Evolutionary conservation across 345 rosid genomes (phyloP), one percentile per base, ranked within the genome.

Genomic region (Schrenkiella parvula): DNA sequence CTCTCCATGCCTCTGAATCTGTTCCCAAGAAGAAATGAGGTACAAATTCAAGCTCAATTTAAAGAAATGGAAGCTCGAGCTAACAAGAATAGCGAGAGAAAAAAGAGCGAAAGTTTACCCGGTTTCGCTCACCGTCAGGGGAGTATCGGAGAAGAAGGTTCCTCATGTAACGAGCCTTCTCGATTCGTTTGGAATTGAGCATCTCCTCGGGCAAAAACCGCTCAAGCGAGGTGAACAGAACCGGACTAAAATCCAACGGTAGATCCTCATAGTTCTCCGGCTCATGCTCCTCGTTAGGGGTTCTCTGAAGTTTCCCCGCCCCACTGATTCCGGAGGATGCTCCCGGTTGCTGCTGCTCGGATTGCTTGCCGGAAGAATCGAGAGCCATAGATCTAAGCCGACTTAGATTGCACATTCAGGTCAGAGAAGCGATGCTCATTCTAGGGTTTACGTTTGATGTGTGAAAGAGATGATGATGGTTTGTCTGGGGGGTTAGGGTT

Each of bases 221-320:
- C 86, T 90, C 97, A 10, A 90, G 88, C 2, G 98, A 88, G 84
- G 88, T 88, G 71, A 88, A 88, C 39, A 93, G 88, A 56, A 76
- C 63, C 21, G 93, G 92, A 56, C 81, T 85, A 78, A 84, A 90
- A 15, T 85, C 93, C 78, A 79, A 64, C 57, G 73, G 84, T 46
- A 93, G 73, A 83, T 85, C 98, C 25, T 93, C 96, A 71, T 93
- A 93, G 86, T 71, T 84, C 5, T 89, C 96, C 6, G 96, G 89
- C 59, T 80, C 79, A 83, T 87, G 95, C 37, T 90, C 90, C 61
- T 76, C 44, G 64, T 66, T 87, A 3, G 95, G 91, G 65, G 74
- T 66, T 81, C 80, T 82, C 58, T 81, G 81, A 63, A 90, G 89
- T 38, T 56, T 76, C 54, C 64, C 26, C 8, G 23, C 64, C 10